Evolutionary conservation across 495 filamentous ascomycete genomes (phyloP).

Genomic region (Tuber magnatum): DNA sequence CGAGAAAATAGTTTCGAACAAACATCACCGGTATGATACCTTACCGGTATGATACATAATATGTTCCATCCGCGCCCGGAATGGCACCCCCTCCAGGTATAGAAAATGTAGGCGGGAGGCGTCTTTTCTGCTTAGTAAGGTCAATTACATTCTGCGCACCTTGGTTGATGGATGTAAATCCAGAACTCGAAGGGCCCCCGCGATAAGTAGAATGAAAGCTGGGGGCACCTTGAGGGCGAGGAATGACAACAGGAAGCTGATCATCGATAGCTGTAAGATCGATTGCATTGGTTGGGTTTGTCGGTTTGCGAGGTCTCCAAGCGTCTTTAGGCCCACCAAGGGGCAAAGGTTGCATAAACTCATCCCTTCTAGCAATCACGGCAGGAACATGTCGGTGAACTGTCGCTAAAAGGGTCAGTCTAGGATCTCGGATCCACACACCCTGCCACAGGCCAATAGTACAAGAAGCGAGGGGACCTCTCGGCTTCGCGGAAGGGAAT

Average conservation of each 20-base stretch:
- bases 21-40: too few species aligned
- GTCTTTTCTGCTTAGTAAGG: constrained; percentile 2
- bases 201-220: constrained; percentile 31
- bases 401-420: neutral
- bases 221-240: constrained; percentile 28
- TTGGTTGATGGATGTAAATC: constrained; percentile 14
- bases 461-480: neutral
- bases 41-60: constrained; percentile 9
- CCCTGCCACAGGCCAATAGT: neutral
- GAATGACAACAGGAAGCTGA: constrained; percentile 23
- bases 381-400: constrained; percentile 4
- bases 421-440: neutral
- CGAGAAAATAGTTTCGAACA: too few species aligned
- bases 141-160: constrained; percentile 6
- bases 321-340: constrained; percentile 24
- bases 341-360: constrained; percentile 37
- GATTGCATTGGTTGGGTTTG: constrained; percentile 6
- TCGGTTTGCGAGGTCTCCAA: constrained; percentile 29
- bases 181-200: constrained; percentile 5
- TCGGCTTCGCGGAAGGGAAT: neutral
- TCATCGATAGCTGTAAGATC: constrained; percentile 25
- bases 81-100: constrained; percentile 31
- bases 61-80: constrained; percentile 20
- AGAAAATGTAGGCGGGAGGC: constrained; percentile 24
- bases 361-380: constrained; percentile 20